Percentiles rank a stretch among this genome's conserved stretches.
Conservation (phyloP, 2,329 filamentous ascomycete genomes). For the Passalora sequoiae region DNA sequence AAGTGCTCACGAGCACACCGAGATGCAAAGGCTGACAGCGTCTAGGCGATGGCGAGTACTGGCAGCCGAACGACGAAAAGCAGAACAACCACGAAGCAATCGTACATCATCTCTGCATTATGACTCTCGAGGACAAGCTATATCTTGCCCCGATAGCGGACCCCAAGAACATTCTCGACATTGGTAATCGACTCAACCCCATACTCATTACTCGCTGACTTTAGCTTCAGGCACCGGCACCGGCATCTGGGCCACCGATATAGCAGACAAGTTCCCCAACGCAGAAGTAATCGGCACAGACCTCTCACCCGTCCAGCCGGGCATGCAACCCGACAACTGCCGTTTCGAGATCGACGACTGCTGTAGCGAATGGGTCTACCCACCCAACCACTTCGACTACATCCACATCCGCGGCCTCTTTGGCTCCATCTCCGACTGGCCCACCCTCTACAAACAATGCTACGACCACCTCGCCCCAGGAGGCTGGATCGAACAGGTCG, state of each 20-base stretch:
- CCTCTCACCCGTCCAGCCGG: constrained; percentile 33
- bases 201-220: no score
- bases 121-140: constrained; percentile 31
- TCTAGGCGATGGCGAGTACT: constrained; percentile 30
- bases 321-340: constrained; percentile 36
- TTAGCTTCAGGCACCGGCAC: constrained; percentile 46
- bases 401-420: constrained; percentile 40
- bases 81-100: constrained; percentile 30
- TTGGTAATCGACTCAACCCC: no score
- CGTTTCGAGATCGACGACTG: constrained; percentile 44
- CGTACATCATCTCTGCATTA: constrained; percentile 38
- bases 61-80: constrained; percentile 37
- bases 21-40: constrained; percentile 10
- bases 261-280: constrained; percentile 31
- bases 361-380: constrained; percentile 38
- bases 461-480: constrained; percentile 38
- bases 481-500: constrained; percentile 42
- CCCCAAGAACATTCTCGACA: constrained; percentile 38
- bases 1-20: no score
- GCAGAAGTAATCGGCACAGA: constrained; percentile 38
- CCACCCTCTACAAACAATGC: constrained; percentile 35
- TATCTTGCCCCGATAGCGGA: constrained; percentile 29
- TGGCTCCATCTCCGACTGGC: constrained; percentile 40
- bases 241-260: constrained; percentile 37
- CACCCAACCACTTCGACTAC: constrained; percentile 37